Percentiles rank a stretch among this genome's conserved stretches.
These are phyloP conservation scores for Durusdinium trenchii DNA, from an alignment of 73 alveolate genomes.

Conservation along the genomic window DNA sequence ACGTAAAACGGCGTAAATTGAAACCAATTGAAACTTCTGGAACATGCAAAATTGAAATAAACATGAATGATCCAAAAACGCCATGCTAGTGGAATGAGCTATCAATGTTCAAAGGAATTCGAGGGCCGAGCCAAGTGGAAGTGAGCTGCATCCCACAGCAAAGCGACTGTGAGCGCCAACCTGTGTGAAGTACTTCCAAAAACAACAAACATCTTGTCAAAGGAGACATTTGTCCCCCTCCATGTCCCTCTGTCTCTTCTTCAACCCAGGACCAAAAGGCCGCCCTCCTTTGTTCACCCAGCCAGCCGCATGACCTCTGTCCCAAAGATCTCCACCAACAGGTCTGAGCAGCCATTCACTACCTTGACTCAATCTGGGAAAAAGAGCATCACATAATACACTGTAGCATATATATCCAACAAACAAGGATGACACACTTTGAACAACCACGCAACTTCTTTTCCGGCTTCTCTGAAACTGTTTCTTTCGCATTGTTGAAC, in stretches of 20 bases:
- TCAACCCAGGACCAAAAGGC: background rate
- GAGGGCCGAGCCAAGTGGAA: conserved; percentile 17
- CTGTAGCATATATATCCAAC: background rate
- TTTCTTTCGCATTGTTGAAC: background rate
- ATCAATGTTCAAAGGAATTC: background rate
- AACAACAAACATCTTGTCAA: background rate
- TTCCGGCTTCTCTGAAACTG: background rate
- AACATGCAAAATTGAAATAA: background rate
- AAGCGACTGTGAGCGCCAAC: conserved; percentile 92
- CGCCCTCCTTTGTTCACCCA: background rate
- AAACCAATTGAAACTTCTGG: background rate
- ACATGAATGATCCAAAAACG: background rate
- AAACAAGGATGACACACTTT: background rate
- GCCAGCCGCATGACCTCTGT: conserved; percentile 30
- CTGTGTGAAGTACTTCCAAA: conserved; percentile 1
- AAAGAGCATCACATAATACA: background rate
- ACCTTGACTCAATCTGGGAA: no score
- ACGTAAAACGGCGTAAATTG: background rate
- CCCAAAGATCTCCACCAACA: conserved; percentile 92
- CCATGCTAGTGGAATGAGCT: no score
- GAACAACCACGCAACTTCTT: background rate
- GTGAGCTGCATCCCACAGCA: conserved; percentile 93
- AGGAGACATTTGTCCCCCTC: no score
- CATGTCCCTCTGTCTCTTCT: background rate
- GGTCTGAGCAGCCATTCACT: conserved; percentile 80